Evolutionary conservation across 2,329 filamentous ascomycete genomes (phyloP), one percentile per base, ranked within the genome.

Genomic region (Botrytis byssoidea): DNA sequence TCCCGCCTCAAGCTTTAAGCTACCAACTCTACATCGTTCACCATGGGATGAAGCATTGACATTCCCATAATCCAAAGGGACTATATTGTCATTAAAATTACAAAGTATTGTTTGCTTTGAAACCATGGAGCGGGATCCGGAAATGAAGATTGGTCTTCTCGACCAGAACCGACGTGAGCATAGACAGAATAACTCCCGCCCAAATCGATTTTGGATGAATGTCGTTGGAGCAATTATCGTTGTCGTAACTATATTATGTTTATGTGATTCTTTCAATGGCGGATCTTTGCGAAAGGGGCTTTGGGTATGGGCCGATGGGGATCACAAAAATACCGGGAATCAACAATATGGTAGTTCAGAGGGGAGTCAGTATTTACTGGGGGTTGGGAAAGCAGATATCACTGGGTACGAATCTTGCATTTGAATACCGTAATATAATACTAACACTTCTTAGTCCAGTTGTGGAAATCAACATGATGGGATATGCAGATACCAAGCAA

Each of bases 401-500:
- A 93, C 91, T 67, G 91, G 91, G 87, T 90, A 85, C 40, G 77
- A 75, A 35, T 74, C 29, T 22, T 25, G 29, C 44, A 57, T 29
- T 61, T n/a, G n/a, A 35, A 14, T 35, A 14, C 9, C 35, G 37
- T 55, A n/a, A n/a, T 29, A 6, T 9, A 63, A 44, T 73, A 46
- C 75, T 80, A 69, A 81, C 64, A 20, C 0, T 14, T 40, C 55
- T 35, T 75, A 89, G 93, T 3, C 94, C 94, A 0, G 93, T 97
- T 20, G 94, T 97, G 35, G 94, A 98, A 82, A 88, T 98, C 80
- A 94, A 94, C 79, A 88, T 98, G 81, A 96, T 95, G 87, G 95
- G 95, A 75, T 98, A 98, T 84, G 95, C 95, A 46, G 92, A 95
- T 82, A 85, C 91, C n/a, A 88, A 88, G 60, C 95, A 98, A 83